These are phyloP conservation scores for Aspergillus vadensis DNA, from an alignment of 2,329 filamentous ascomycete genomes.

Conservation along the genomic window DNA sequence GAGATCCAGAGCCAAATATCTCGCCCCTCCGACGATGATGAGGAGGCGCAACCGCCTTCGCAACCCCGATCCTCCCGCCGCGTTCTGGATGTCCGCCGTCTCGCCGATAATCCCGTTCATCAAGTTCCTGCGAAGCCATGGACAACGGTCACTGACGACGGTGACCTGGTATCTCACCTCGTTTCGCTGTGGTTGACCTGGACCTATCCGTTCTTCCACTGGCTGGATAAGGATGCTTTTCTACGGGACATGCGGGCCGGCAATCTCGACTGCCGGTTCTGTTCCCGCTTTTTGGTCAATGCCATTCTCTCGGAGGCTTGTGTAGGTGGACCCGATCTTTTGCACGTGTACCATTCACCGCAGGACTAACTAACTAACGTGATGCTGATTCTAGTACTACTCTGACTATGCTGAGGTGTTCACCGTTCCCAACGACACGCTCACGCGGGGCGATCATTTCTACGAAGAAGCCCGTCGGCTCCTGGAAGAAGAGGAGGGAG, in stretches of 20 bases:
- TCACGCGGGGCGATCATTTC: slow-evolving; percentile 31
- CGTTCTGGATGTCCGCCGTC: slow-evolving; percentile 28
- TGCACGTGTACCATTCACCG: neutral
- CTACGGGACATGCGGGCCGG: slow-evolving; percentile 32
- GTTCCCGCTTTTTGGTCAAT: slow-evolving; percentile 40
- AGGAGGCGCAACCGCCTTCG: neutral
- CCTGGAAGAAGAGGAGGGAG: slow-evolving; percentile 29
- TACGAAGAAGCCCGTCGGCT: slow-evolving; percentile 33
- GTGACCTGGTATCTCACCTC: slow-evolving; percentile 36
- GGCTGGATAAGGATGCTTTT: slow-evolving; percentile 35
- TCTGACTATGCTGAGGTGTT: slow-evolving; percentile 32
- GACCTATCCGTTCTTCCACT: slow-evolving; percentile 32
- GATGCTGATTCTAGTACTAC: slow-evolving; percentile 16
- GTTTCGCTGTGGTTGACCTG: slow-evolving; percentile 39
- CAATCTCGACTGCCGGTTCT: slow-evolving; percentile 29
- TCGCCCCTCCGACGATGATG: slow-evolving; percentile 12
- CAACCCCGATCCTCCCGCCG: slow-evolving; percentile 11
- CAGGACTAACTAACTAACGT: slow-evolving; percentile 8
- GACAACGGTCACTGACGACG: slow-evolving; percentile 37
- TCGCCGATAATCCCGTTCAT: slow-evolving; percentile 29
- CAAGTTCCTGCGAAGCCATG: slow-evolving; percentile 34
- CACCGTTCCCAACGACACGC: slow-evolving; percentile 26
- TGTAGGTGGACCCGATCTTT: slow-evolving; percentile 24
- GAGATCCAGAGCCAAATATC: slow-evolving; percentile 18
- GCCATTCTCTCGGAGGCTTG: slow-evolving; percentile 36